phyloP scores from a whole-genome alignment of 306 rosid species.

The Lathyrus aphaca region DNA sequence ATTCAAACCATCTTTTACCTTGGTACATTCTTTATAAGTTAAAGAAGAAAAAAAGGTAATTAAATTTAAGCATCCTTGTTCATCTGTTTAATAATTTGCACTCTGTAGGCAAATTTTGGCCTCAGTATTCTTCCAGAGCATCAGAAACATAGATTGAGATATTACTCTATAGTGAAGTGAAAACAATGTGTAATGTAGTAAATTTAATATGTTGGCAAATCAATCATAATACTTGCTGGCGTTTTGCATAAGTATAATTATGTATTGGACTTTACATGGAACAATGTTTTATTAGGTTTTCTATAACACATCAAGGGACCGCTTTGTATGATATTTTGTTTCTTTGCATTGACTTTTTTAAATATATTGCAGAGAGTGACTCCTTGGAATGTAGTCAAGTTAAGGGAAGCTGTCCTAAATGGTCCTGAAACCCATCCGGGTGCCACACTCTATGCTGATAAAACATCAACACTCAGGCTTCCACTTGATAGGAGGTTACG shows the following conservation, averaged over 20 bases:
- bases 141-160: constrained; percentile 21
- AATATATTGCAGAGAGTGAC: constrained; percentile 75
- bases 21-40: constrained; percentile 17
- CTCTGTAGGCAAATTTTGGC: constrained; percentile 16
- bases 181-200: constrained; percentile 16
- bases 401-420: constrained; percentile 72
- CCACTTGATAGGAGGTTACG: constrained; percentile 48
- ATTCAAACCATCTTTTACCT: constrained; percentile 17
- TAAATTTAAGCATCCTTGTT: constrained; percentile 9
- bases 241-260: constrained; percentile 8
- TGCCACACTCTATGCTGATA: constrained; percentile 80
- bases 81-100: constrained; percentile 2
- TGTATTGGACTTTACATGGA: constrained; percentile 25
- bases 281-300: constrained; percentile 1
- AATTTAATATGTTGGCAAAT: constrained; percentile 27
- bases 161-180: not conserved
- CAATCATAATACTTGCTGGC: constrained; percentile 7
- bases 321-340: constrained; percentile 36
- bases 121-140: constrained; percentile 1
- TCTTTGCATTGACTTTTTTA: constrained; percentile 15
- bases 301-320: not conserved
- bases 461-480: constrained; percentile 54
- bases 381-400: constrained; percentile 74
- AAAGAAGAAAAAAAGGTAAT: constrained; percentile 8
- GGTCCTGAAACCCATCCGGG: constrained; percentile 92